A percentile compares a stretch with the other conserved stretches of the same genome.
Evolutionary conservation across 441 rosid genomes (phyloP).

Genomic region (Iberis amara): DNA sequence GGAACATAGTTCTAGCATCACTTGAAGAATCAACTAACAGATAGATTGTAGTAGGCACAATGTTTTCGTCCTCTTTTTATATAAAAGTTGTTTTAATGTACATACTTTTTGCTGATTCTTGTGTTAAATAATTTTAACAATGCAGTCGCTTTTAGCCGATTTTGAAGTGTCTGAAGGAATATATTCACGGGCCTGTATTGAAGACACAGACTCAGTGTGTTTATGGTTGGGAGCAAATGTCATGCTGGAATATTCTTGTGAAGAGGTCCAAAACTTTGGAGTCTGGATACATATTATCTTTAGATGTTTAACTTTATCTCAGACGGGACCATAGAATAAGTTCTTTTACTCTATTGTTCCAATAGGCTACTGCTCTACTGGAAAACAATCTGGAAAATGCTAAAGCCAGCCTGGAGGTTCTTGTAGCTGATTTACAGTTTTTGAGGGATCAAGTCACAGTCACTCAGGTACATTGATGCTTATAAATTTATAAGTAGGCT

Average conservation of each 20-base stretch:
- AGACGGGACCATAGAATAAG: conserved; percentile 25
- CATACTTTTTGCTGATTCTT: conserved; percentile 14
- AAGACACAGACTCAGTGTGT: conserved; percentile 68
- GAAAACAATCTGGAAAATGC: conserved; percentile 85
- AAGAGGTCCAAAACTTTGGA: conserved; percentile 54
- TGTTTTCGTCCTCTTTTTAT: conserved; percentile 11
- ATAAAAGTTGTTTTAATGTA: conserved; percentile 10
- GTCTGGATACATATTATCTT: conserved; percentile 16
- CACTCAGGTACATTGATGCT: conserved; percentile 56
- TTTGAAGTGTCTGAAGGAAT: conserved; percentile 91
- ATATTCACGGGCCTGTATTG: conserved; percentile 65
- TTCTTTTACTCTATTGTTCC: conserved; percentile 24
- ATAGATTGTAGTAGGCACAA: conserved; percentile 9
- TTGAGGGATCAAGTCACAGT: conserved; percentile 93
- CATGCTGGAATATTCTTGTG: conserved; percentile 87
- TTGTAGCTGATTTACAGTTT: conserved; percentile 78
- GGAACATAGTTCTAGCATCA: conserved; percentile 15
- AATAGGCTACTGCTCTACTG: conserved; percentile 70
- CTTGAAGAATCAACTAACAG: conserved; percentile 17
- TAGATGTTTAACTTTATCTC: conserved; percentile 17
- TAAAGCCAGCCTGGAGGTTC: conserved; percentile 89
- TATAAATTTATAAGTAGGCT: background rate
- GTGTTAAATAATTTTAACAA: background rate
- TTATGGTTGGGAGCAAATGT: conserved; percentile 94
- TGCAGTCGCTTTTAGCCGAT: conserved; percentile 65